Percentiles rank a stretch among this genome's conserved stretches.
Evolutionary conservation across 108 stramenopile genomes (phyloP).

Genomic region (Nitzschia putrida): DNA sequence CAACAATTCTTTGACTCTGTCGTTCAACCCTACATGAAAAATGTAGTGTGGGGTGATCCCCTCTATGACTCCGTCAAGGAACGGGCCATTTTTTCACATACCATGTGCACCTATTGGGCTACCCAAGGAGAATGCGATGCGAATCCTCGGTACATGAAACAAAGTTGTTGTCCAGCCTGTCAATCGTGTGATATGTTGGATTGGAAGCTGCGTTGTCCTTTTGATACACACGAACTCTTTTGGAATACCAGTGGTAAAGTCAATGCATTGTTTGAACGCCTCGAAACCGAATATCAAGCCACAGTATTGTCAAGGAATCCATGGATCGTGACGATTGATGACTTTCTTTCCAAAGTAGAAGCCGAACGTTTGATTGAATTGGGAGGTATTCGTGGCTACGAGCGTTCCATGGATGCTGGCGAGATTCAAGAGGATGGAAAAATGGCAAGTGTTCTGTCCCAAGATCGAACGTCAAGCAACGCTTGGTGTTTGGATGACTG

Average conservation of each 20-base stretch:
- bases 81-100: conserved; percentile 54
- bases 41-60: conserved; percentile 39
- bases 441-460: conserved; percentile 30
- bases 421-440: conserved; percentile 28
- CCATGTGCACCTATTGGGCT: conserved; percentile 15
- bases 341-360: conserved; percentile 72
- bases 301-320: conserved; percentile 49
- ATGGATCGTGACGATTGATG: conserved; percentile 73
- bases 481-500: conserved; percentile 75
- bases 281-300: conserved; percentile 45
- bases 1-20: conserved; percentile 32
- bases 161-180: conserved; percentile 69
- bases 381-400: conserved; percentile 56
- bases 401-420: conserved; percentile 45
- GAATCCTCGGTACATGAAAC: conserved; percentile 51
- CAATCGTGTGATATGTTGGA: conserved; percentile 55
- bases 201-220: conserved; percentile 50
- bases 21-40: conserved; percentile 57
- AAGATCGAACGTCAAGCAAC: conserved; percentile 46
- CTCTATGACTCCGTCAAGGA: conserved; percentile 28
- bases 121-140: conserved; percentile 45
- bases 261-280: conserved; percentile 64
- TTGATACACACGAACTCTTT: conserved; percentile 38
- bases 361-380: conserved; percentile 55
- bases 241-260: conserved; percentile 61